Percentiles rank a stretch among this genome's conserved stretches.
These are phyloP conservation scores for Salvia miltiorrhiza DNA, from an alignment of 257 asterid genomes.

Conservation along the genomic window DNA sequence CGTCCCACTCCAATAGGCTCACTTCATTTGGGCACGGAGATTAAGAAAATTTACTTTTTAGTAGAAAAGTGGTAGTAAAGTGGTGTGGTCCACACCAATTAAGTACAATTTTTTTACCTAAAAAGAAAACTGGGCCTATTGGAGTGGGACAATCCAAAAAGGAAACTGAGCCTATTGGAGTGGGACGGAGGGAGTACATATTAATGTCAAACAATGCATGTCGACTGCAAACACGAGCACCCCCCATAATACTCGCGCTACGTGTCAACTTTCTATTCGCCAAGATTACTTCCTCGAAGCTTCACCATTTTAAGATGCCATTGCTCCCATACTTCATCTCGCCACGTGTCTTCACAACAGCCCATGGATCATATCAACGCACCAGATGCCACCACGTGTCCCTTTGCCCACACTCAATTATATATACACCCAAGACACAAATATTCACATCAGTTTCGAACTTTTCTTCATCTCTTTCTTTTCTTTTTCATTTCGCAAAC, in stretches of 20 bases:
- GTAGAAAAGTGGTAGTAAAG: too few relatives aligned
- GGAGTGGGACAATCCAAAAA: too few relatives aligned
- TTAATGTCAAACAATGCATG: slow-evolving; percentile 30
- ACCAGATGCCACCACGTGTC: slow-evolving; percentile 35
- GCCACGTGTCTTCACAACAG: slow-evolving; percentile 15
- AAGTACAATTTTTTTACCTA: too few relatives aligned
- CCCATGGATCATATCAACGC: not conserved
- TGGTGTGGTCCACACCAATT: too few relatives aligned
- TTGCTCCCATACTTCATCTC: not conserved
- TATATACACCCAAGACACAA: not conserved
- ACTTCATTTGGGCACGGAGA: too few relatives aligned
- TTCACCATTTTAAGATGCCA: slow-evolving; percentile 5
- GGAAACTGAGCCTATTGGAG: too few relatives aligned
- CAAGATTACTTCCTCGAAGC: slow-evolving; percentile 16
- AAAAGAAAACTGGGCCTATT: too few relatives aligned
- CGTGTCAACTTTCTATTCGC: slow-evolving; percentile 26
- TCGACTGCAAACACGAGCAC: slow-evolving; percentile 46
- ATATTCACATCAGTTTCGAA: too few relatives aligned
- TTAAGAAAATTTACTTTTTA: too few relatives aligned
- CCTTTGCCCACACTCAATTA: slow-evolving; percentile 1
- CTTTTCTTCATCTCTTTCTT: too few relatives aligned
- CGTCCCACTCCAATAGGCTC: too few relatives aligned
- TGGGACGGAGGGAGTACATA: not conserved
- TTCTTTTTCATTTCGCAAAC: too few relatives aligned
- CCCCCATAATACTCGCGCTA: slow-evolving; percentile 21